Conservation (phyloP, 495 filamentous ascomycete species). For the Trichoderma reesei region DNA sequence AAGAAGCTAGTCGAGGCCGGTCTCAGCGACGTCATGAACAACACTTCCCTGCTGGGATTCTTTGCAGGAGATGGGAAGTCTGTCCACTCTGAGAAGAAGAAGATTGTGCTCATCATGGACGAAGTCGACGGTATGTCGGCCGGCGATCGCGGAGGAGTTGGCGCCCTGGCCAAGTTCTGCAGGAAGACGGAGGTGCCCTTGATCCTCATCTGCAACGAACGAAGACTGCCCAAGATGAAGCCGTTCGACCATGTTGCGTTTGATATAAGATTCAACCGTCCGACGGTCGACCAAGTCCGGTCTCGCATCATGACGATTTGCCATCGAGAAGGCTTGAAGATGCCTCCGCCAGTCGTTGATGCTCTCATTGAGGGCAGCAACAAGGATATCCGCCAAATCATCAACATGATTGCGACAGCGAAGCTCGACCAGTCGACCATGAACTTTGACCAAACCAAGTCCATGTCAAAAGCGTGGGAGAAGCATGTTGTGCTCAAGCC, state of each 20-base stretch:
- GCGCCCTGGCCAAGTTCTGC: slow-evolving; percentile 84
- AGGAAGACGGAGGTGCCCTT: slow-evolving; percentile 92
- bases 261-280: slow-evolving; percentile 80
- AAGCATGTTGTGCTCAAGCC: slow-evolving; percentile 94
- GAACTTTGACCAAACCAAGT: slow-evolving; percentile 71
- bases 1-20: slow-evolving; percentile 92
- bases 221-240: slow-evolving; percentile 90
- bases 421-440: slow-evolving; percentile 74
- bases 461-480: slow-evolving; percentile 96
- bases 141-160: slow-evolving; percentile 91
- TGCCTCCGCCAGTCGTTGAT: slow-evolving; percentile 81
- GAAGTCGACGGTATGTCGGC: slow-evolving; percentile 99
- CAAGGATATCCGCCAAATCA: slow-evolving; percentile 92
- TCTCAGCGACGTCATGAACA: slow-evolving; percentile 80
- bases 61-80: slow-evolving; percentile 79
- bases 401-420: slow-evolving; percentile 95
- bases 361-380: slow-evolving; percentile 89
- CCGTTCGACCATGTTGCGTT: slow-evolving; percentile 80
- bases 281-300: slow-evolving; percentile 78
- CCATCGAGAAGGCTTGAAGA: slow-evolving; percentile 78
- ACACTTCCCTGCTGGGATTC: slow-evolving; percentile 83
- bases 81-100: slow-evolving; percentile 73
- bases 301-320: slow-evolving; percentile 90
- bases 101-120: slow-evolving; percentile 94
- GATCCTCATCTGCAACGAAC: slow-evolving; percentile 96